Base-by-base conservation (phyloP, 306 rosid species). In the Fagus crenata region DNA sequence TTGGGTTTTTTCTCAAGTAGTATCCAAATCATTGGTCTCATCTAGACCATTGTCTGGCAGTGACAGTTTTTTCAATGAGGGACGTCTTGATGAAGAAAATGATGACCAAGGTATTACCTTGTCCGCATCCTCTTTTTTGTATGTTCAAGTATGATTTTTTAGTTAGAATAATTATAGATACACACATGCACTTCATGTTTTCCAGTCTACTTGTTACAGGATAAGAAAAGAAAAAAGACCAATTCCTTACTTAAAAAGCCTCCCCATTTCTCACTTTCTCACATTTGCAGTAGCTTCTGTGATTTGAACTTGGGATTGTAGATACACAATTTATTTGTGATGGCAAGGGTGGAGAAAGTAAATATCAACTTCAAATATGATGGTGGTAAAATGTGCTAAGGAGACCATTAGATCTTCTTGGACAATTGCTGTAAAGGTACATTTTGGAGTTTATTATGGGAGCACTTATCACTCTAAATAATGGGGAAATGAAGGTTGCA, bases 1-100 rank as follows among this genome's bases (percentile, higher is more conserved):
- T 43, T 92, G 97, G 97, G 41, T 95, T 69, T 86, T 90, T 71
- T 88, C 99, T 73, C 99, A 92, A 78, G 67, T 95, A 28, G 79
- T 92, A 36, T 91, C 97, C 80, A 90, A 84, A 69, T 89, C 97
- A 11, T 72, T 89, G 88, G 86, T 89, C 74, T 89, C 89, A 35
- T 81, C 97, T 36, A 78, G 86, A 49, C 90, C 97, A 18, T 77
- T 88, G 72, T 87, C 91, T 0, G 88, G 88, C 60, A 70, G 90
- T 71, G 83, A 81, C 78, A 59, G 84, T 80, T 81, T 87, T 80
- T 88, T 85, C 55, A 72, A 80, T 9, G 93, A 75, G 75, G 87
- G 73, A 41, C 84, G 71, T 9, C 72, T 1, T 14, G 75, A 41
- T 78, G 90, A 85, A 80, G 85, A 83, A 67, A 36, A 40, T 58